Evolutionary conservation across 768 basidiomycete genomes (phyloP), one percentile per base, ranked within the genome.

Genomic region (Panaeolus papilionaceus): DNA sequence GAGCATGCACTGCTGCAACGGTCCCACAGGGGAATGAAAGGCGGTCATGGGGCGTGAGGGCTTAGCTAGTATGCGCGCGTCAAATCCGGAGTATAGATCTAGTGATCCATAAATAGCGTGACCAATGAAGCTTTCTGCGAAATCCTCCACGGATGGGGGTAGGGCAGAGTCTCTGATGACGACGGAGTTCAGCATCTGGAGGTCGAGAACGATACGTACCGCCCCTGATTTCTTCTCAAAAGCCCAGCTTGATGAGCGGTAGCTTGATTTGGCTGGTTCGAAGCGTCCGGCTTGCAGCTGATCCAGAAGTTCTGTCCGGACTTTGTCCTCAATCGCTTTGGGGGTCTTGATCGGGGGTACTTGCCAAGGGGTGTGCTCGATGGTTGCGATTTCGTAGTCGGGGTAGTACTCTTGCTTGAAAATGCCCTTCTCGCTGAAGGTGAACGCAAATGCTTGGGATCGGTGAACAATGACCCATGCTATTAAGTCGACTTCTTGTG

Each of bases 101-200:
- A 73, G 45, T 0, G 75, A 65, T 0, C 74, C 72, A 26, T 77
- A 75, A 10, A 75, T 71, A 0, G 71, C 44, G 12, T 75, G 67
- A 1, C 67, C 75, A n/a, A 68, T 72, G 61, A 71, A 77, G 47
- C 20, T 66, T 61, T 73, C 76, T 18, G 67, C 74, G 42, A 71
- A 80, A 3, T 75, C 72, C 11, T 75, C 72, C 9, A 71, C 68
- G 7, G 65, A 63, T 0, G 79, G 78, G 1, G 40, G 73, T 0
- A 79, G 26, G 0, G 77, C 79, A 8, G 80, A 78, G 67, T 83
- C 79, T 10, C 72, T 54, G 1, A 85, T 81, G 0, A 78, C 76
- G 0, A 84, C 77, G 20, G 66, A 64, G 64, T 84, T 84, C 0
- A 84, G 70, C 0, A 78, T 80, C 62, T 81, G 75, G 0, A 84